A percentile compares a stretch with the other conserved stretches of the same genome.
These are phyloP conservation scores for Rhodotorula babjevae DNA, from an alignment of 768 basidiomycete species.

Conservation along the genomic window DNA sequence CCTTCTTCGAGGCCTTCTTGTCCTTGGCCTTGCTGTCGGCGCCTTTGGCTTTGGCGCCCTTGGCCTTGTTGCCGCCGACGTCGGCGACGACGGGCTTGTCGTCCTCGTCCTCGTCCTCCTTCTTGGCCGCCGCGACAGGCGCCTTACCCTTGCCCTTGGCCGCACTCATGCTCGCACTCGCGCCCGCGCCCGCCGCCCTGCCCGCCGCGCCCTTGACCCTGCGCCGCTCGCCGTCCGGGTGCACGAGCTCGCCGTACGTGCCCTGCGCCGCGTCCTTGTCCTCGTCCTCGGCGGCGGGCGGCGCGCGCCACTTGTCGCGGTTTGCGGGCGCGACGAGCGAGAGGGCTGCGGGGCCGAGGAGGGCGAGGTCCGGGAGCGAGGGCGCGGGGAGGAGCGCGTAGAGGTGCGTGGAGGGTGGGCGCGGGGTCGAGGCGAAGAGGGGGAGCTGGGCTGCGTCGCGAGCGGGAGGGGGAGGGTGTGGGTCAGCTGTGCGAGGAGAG, in stretches of 20 bases:
- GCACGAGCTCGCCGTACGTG: conserved; percentile 13
- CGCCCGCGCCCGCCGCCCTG: neutral
- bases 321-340: neutral
- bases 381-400: conserved; percentile 20
- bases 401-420: neutral
- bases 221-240: conserved; percentile 6
- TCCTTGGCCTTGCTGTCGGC: neutral
- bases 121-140: neutral
- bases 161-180: neutral
- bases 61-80: too few relatives aligned
- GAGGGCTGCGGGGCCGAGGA: conserved; percentile 15
- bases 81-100: too few relatives aligned
- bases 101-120: neutral
- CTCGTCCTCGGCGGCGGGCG: neutral
- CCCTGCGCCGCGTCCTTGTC: neutral
- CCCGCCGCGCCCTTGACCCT: neutral
- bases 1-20: neutral
- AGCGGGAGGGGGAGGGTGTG: neutral
- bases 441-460: neutral
- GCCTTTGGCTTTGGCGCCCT: too few relatives aligned
- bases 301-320: conserved; percentile 9
- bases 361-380: conserved; percentile 5
- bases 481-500: neutral
- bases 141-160: conserved; percentile 1
- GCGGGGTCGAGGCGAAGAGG: conserved; percentile 16